Conservation (phyloP, 805 yeast genomes). For the Hanseniaspora singularis region DNA sequence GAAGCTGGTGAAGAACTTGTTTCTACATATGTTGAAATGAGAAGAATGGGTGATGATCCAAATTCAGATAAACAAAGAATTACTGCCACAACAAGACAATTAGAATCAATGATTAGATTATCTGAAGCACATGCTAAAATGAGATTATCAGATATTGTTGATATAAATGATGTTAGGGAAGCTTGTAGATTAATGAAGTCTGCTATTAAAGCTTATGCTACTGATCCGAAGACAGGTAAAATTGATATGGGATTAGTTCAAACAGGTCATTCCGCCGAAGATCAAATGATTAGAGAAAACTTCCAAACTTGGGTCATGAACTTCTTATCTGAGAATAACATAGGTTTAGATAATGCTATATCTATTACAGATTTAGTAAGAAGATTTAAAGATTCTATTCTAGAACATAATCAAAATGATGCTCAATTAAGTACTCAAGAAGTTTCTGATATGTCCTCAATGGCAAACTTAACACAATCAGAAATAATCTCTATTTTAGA, state of each 20-base stretch:
- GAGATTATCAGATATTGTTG: conserved; percentile 65
- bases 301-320: conserved; percentile 28
- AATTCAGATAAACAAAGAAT: conserved; percentile 77
- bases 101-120: conserved; percentile 89
- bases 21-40: conserved; percentile 79
- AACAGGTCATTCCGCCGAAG: conserved; percentile 86
- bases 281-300: conserved; percentile 68
- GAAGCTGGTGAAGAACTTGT: conserved; percentile 80
- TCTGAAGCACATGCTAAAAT: conserved; percentile 96
- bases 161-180: conserved; percentile 72
- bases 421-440: not conserved
- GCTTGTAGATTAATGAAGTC: conserved; percentile 86
- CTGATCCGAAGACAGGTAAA: conserved; percentile 92
- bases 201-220: conserved; percentile 95
- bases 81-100: conserved; percentile 95
- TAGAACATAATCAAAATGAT: conserved; percentile 21
- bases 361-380: conserved; percentile 48
- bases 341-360: conserved; percentile 27
- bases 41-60: conserved; percentile 85
- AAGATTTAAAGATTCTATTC: conserved; percentile 48
- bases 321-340: conserved; percentile 3
- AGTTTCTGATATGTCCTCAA: not conserved
- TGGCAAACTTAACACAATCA: conserved; percentile 4
- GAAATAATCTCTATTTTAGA: conserved; percentile 8
- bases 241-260: conserved; percentile 96